Base-by-base conservation (phyloP, 805 yeast genomes). In the Zygosaccharomyces kombuchaensis region DNA sequence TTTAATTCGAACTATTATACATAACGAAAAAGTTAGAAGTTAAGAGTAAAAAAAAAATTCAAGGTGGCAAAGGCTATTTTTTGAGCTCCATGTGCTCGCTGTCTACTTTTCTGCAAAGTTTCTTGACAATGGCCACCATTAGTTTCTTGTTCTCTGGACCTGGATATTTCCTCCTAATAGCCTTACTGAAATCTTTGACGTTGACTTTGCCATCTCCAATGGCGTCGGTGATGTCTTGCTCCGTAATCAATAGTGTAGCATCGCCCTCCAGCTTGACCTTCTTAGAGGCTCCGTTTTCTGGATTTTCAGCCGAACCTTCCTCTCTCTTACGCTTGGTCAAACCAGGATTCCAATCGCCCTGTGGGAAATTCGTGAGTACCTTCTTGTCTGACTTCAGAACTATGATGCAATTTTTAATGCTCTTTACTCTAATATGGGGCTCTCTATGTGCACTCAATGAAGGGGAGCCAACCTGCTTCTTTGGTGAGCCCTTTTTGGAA, bases 301-400 rank as follows among this genome's bases (percentile, higher is more conserved):
- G 19, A 8, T 55, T 35, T 1, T 37, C 40, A 19, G 43, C 30
- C 10, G 38, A 25, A 27, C 29, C 36, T 19, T 47, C 56, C 34
- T 55, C 68, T 44, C 63, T 62, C 51, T 52, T 62, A 42, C 55
- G 72, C 16, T 64, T 68, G 9, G 56, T 52, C 45, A 72, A 54
- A 44, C 65, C 63, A 17, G 96, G 91, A 65, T 83, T 83, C 96
- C 96, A 90, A 44, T 81, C 86, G 22, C 96, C 96, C 14, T 63
- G 68, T 2, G 93, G 93, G 68, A 89, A 88, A 30, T 76, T 76
- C 13, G 68, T 62, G 48, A 90, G 71, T 12, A 85, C 71, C 31
- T 73, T 71, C 10, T 77, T 72, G 6, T 84, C 79, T 1, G 89
- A 85, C 55, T 76, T 84, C 36, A 90, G 66, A 10, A 79, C 76